A percentile compares a stretch with the other conserved stretches of the same genome.
Conservation (phyloP, 1,284 basidiomycete genomes). For the Rhodotorula sp. region DNA sequence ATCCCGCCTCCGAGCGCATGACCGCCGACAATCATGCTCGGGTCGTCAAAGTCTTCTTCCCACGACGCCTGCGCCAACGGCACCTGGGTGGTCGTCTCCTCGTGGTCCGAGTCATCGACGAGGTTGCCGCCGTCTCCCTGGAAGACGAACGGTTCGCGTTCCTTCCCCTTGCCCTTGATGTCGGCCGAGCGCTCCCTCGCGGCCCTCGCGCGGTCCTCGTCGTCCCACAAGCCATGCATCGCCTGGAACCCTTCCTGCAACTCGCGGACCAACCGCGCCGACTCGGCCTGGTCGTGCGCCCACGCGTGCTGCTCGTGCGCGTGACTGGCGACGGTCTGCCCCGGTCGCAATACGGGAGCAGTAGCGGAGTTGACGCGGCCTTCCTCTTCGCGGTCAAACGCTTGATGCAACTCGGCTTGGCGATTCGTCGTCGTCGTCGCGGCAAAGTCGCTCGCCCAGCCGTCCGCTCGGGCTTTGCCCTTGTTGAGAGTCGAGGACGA, state of each 20-base stretch:
- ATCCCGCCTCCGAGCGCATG: slow-evolving; percentile 24
- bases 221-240: slow-evolving; percentile 41
- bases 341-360: slow-evolving; percentile 13
- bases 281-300: slow-evolving; percentile 53
- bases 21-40: slow-evolving; percentile 38
- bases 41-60: slow-evolving; percentile 49
- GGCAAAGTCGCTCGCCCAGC: slow-evolving; percentile 45
- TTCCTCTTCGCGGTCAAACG: slow-evolving; percentile 45
- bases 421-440: slow-evolving; percentile 4
- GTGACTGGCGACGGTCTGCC: slow-evolving; percentile 16
- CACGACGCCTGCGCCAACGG: slow-evolving; percentile 48
- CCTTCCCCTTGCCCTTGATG: slow-evolving; percentile 8
- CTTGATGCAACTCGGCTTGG: neutral
- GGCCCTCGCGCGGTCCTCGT: slow-evolving; percentile 31
- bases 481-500: slow-evolving; percentile 12
- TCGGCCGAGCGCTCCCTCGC: slow-evolving; percentile 15
- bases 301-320: slow-evolving; percentile 47
- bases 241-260: slow-evolving; percentile 21
- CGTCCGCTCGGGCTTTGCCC: slow-evolving; percentile 48
- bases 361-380: slow-evolving; percentile 41
- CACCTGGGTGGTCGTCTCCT: slow-evolving; percentile 42
- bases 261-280: slow-evolving; percentile 13
- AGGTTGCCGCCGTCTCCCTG: slow-evolving; percentile 44
- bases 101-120: slow-evolving; percentile 7
- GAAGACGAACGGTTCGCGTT: slow-evolving; percentile 25